Conservation (phyloP, 768 basidiomycete genomes). For the Favolaschia claudopus region DNA sequence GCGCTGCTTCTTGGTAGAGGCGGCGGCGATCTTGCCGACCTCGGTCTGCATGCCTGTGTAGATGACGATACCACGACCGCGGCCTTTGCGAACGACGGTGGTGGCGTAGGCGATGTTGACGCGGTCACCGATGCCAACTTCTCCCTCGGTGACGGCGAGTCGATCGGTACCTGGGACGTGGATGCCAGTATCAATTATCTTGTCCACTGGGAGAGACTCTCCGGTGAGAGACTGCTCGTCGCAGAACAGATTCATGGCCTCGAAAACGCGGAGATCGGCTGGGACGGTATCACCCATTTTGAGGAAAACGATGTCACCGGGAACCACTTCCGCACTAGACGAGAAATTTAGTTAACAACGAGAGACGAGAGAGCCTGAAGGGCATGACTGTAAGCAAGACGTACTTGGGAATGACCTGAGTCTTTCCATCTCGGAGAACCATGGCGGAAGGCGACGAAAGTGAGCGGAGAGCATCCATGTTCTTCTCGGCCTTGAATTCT, state of each 20-base stretch:
- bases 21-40: conserved; percentile 48
- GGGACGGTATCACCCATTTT: conserved; percentile 51
- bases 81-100: conserved; percentile 54
- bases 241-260: conserved; percentile 54
- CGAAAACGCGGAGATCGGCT: conserved; percentile 56
- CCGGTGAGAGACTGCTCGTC: conserved; percentile 63
- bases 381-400: no score
- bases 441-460: conserved; percentile 56
- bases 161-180: no score
- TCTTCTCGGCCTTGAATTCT: conserved; percentile 57
- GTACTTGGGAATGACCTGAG: conserved; percentile 48
- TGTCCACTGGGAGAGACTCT: conserved; percentile 52
- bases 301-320: conserved; percentile 49
- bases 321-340: conserved; percentile 52
- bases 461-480: conserved; percentile 57
- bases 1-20: no score
- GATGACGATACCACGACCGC: conserved; percentile 54
- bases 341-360: no score
- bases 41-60: conserved; percentile 62
- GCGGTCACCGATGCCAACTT: conserved; percentile 51
- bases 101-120: conserved; percentile 54
- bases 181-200: no score
- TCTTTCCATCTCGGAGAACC: conserved; percentile 51
- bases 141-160: no score
- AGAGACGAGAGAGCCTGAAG: no score